Evolutionary conservation across 2,329 filamentous ascomycete genomes (phyloP).

Genomic region (Penicillium thymicola): DNA sequence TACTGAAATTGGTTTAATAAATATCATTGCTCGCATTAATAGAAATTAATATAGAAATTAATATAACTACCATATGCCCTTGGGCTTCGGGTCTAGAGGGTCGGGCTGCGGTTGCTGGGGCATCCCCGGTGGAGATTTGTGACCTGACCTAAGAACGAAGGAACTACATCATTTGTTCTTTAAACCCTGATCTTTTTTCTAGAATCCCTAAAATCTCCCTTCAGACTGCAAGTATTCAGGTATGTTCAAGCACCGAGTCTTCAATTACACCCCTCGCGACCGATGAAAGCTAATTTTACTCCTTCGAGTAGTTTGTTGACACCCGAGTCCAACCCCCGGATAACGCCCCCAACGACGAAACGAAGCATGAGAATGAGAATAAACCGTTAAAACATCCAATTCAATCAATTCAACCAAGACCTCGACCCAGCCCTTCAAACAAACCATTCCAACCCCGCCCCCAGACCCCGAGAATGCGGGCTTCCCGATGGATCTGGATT

Average conservation of each 20-base stretch:
- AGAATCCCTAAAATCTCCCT: neutral
- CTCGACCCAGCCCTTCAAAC: neutral
- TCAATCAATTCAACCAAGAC: neutral
- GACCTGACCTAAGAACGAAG: conserved; percentile 18
- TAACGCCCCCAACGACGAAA: conserved; percentile 13
- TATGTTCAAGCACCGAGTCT: neutral
- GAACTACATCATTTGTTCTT: conserved; percentile 21
- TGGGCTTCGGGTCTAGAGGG: conserved; percentile 4
- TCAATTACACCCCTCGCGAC: neutral
- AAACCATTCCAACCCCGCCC: neutral
- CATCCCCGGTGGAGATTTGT: conserved; percentile 30
- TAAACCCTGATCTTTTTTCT: neutral
- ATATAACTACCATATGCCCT: neutral
- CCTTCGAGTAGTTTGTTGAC: conserved; percentile 38
- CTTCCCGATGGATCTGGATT: conserved; percentile 32
- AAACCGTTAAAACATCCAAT: neutral
- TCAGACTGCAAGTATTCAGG: neutral
- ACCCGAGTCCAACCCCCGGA: conserved; percentile 11
- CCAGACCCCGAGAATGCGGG: conserved; percentile 32
- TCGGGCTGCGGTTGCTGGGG: conserved; percentile 35
- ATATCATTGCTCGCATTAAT: neutral
- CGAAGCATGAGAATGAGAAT: conserved; percentile 4
- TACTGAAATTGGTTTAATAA: neutral
- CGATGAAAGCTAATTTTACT: conserved; percentile 21
- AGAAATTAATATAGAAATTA: neutral